These are phyloP conservation scores for Bruguiera gymnorhiza DNA, from an alignment of 345 rosid genomes.

Conservation along the genomic window DNA sequence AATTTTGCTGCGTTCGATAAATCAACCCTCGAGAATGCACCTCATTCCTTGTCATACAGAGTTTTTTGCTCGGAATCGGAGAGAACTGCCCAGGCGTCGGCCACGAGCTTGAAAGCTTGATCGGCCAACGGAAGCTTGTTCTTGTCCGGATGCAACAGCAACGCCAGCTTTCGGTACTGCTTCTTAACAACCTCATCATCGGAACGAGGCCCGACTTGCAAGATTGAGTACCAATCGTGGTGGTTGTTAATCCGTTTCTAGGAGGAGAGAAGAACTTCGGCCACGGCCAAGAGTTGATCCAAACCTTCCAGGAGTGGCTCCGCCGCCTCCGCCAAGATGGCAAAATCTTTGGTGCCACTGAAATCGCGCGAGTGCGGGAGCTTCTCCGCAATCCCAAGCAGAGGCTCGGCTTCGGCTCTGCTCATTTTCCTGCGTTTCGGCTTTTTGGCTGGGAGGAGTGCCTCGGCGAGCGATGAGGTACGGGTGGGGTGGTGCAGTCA, in stretches of 20 bases:
- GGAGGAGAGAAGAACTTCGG: conserved; percentile 64
- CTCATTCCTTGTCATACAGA: conserved; percentile 55
- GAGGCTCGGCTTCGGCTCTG: conserved; percentile 69
- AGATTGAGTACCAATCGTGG: conserved; percentile 77
- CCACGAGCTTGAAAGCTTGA: conserved; percentile 78
- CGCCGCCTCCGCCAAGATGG: conserved; percentile 73
- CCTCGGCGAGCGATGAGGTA: not conserved
- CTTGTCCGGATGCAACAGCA: conserved; percentile 89
- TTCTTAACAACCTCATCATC: conserved; percentile 61
- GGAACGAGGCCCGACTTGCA: conserved; percentile 56
- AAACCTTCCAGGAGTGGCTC: conserved; percentile 84
- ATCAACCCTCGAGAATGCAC: conserved; percentile 57
- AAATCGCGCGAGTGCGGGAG: conserved; percentile 67
- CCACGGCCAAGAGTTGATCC: conserved; percentile 81
- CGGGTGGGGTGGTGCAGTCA: not conserved
- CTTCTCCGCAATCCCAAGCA: conserved; percentile 82
- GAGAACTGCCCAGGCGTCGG: conserved; percentile 77
- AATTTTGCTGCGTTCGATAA: conserved; percentile 35
- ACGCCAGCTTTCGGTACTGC: conserved; percentile 78
- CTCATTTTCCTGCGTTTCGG: conserved; percentile 4
- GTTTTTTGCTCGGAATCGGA: conserved; percentile 56
- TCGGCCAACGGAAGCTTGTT: conserved; percentile 66
- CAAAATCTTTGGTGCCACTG: conserved; percentile 67
- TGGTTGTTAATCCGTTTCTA: conserved; percentile 62
- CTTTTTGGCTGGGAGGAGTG: not conserved